These are phyloP conservation scores for Yamadazyma philogaea DNA, from an alignment of 805 yeast species.

Conservation along the genomic window DNA sequence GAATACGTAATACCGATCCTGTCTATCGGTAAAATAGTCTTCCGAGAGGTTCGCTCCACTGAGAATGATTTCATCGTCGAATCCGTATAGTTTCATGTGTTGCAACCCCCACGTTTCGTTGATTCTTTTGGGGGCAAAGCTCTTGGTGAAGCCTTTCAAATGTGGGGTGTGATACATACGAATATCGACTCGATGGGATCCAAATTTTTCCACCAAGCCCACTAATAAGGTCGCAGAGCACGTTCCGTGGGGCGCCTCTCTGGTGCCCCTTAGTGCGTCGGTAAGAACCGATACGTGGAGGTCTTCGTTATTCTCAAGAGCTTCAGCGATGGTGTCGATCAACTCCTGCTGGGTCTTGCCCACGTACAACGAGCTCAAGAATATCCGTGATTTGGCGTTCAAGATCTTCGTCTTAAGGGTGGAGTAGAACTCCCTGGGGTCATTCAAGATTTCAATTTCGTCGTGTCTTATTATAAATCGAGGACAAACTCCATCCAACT, in stretches of 20 bases:
- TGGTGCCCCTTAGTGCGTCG: conserved; percentile 88
- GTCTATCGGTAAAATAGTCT: conserved; percentile 93
- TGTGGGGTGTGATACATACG: conserved; percentile 90
- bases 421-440: conserved; percentile 72
- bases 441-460: conserved; percentile 58
- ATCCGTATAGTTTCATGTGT: conserved; percentile 96
- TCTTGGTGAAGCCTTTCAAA: conserved; percentile 61
- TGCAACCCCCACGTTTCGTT: conserved; percentile 93
- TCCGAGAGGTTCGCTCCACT: conserved; percentile 89
- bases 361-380: conserved; percentile 79
- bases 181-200: conserved; percentile 66
- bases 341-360: conserved; percentile 83
- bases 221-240: conserved; percentile 77
- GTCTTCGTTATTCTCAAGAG: conserved; percentile 56
- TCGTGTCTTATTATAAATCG: conserved; percentile 56
- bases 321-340: conserved; percentile 55
- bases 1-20: conserved; percentile 85
- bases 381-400: conserved; percentile 62
- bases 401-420: conserved; percentile 60
- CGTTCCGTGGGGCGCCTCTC: conserved; percentile 73
- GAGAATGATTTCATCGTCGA: conserved; percentile 83
- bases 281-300: conserved; percentile 70
- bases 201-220: conserved; percentile 60
- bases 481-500: conserved; percentile 63
- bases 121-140: conserved; percentile 72